Base-by-base conservation (phyloP, 495 filamentous ascomycete species). In the Elasticomyces elasticus region DNA sequence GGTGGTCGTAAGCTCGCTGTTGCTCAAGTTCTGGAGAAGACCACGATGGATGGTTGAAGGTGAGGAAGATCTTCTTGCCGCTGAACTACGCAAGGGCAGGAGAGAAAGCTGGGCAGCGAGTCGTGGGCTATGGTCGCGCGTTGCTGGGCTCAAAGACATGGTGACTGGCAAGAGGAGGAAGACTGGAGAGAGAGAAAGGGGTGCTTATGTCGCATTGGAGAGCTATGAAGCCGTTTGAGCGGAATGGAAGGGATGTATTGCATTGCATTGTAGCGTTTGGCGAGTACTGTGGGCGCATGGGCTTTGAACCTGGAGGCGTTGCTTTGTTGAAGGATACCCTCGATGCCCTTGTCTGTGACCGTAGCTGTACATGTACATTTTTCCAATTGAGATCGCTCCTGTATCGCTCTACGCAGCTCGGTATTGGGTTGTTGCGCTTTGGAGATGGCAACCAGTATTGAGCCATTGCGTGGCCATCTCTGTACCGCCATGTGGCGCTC, bases 41-140 rank as follows among this genome's bases (percentile, higher is more conserved):
- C 92, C 92, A 1, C 64, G 67, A 11, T 99, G 91, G 91, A 94
- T 97, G 92, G 78, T 85, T 17, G 79, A 84, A 45, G 80, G 79
- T 13, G 71, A 78, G 31, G 67, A 85, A 22, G 81, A 81, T 4
- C 13, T 40, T 12, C 49, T 58, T 51, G 19, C 22, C 5, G 12
- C 52, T 63, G 42, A 51, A 60, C 43, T 47, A 17, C 13, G 35
- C 4, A 40, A 40, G 35, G 35, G 49, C 78, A 82, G 55, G 62
- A 57, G 19, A 65, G 55, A 48, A 59, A 28, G 45, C 49, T 53
- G 17, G 15, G 62, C 43, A 13, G 30, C 28, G 47, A 17, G 55
- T 48, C 25, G 9, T 22, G 56, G 57, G 49, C 15, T 31, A 7
- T 51, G 24, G 64, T 49, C 26, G 49, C 25, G 41, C 12, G 17